A percentile compares a stretch with the other conserved stretches of the same genome.
These are phyloP conservation scores for Fonsecaea pedrosoi DNA, from an alignment of 2,329 filamentous ascomycete genomes.

Conservation along the genomic window DNA sequence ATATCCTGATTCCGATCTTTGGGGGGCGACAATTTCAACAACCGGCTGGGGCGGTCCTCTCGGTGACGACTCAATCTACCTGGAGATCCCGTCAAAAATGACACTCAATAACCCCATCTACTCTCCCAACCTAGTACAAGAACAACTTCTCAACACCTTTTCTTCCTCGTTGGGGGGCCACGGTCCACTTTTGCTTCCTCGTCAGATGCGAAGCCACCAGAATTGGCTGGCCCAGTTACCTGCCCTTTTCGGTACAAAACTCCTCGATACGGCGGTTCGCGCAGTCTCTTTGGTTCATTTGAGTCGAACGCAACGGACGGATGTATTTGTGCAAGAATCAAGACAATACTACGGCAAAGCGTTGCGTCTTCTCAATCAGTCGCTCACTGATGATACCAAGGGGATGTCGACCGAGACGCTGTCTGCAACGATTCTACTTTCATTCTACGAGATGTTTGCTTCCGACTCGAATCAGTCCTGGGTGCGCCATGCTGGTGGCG, in stretches of 20 bases:
- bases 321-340: constrained; percentile 41
- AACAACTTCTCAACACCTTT: constrained; percentile 36
- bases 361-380: constrained; percentile 43
- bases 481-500: constrained; percentile 48
- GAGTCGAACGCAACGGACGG: constrained; percentile 39
- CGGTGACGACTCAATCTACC: constrained; percentile 13
- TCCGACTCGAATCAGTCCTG: constrained; percentile 48
- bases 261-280: constrained; percentile 41
- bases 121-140: constrained; percentile 36
- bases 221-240: constrained; percentile 38
- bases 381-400: constrained; percentile 41
- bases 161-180: constrained; percentile 18
- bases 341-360: constrained; percentile 45
- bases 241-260: constrained; percentile 33
- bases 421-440: constrained; percentile 46
- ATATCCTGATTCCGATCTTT: constrained; percentile 21
- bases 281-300: constrained; percentile 45
- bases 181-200: constrained; percentile 23
- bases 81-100: constrained; percentile 24
- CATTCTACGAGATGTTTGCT: constrained; percentile 48
- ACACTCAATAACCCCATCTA: constrained; percentile 26
- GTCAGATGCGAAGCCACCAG: constrained; percentile 31
- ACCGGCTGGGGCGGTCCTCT: constrained; percentile 4
- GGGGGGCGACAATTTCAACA: not conserved
- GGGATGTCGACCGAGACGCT: constrained; percentile 46